phyloP scores from a whole-genome alignment of 208 protist genomes.

The Leishmania gerbilli region DNA sequence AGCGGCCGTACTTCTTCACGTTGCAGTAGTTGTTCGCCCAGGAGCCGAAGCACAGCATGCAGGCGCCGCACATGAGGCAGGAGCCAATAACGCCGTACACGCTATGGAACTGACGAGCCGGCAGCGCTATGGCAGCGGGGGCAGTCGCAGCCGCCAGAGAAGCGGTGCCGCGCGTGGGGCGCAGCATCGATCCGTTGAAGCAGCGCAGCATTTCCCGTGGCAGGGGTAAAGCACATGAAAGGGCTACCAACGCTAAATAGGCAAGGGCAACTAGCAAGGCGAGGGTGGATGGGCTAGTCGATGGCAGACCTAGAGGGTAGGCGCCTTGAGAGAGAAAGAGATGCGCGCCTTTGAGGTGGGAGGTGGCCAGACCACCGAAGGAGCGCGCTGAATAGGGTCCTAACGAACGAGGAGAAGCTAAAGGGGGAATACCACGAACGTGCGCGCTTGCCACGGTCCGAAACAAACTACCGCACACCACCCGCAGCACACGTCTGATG shows the following conservation, averaged over 20 bases:
- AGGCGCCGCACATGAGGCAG: constrained; percentile 60
- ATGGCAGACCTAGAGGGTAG: not conserved
- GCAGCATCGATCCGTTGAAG: constrained; percentile 30
- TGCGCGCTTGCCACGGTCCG: not conserved
- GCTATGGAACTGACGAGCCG: constrained; percentile 58
- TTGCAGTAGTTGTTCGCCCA: constrained; percentile 90
- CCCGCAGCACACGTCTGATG: not conserved
- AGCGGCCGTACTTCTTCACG: constrained; percentile 83
- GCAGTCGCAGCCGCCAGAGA: not conserved
- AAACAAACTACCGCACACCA: not conserved
- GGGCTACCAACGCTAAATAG: not conserved
- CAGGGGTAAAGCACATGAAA: not conserved
- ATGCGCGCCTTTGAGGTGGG: not conserved
- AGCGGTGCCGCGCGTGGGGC: constrained; percentile 7
- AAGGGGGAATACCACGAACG: not conserved
- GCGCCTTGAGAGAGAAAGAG: not conserved
- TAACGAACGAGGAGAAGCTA: not conserved
- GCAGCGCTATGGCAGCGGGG: constrained; percentile 4
- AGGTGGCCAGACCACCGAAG: not conserved
- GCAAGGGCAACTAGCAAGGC: not conserved
- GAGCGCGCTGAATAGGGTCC: not conserved
- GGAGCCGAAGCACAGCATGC: constrained; percentile 79
- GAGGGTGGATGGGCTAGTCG: not conserved
- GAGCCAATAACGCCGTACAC: constrained; percentile 61
- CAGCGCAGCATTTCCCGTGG: constrained; percentile 39